A percentile compares a stretch with the other conserved stretches of the same genome.
These are phyloP conservation scores for Boletus vinaceobasis DNA, from an alignment of 768 basidiomycete genomes.

Conservation along the genomic window DNA sequence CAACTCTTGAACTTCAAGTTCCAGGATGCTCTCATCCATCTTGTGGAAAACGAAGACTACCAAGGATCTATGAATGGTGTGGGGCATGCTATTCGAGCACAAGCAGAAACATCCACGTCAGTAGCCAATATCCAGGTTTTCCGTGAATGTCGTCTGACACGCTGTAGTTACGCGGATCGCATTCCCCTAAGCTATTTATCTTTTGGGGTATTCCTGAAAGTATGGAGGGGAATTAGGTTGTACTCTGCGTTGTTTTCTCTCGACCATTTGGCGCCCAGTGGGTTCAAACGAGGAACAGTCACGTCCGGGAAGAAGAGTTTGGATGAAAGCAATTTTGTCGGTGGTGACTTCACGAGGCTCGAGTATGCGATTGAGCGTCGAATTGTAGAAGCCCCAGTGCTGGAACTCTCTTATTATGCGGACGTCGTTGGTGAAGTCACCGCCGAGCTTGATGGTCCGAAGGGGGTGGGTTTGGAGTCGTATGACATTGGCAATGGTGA, in stretches of 20 bases:
- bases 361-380: conserved; percentile 91
- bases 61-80: conserved; percentile 60
- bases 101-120: conserved; percentile 46
- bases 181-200: conserved; percentile 35
- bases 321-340: conserved; percentile 55
- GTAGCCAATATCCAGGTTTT: neutral
- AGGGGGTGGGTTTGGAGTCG: conserved; percentile 38
- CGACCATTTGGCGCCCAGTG: neutral
- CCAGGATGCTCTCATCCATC: conserved; percentile 56
- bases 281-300: neutral
- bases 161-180: conserved; percentile 23
- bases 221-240: conserved; percentile 55
- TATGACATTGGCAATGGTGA: conserved; percentile 86
- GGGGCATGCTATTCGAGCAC: conserved; percentile 60
- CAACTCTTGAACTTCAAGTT: conserved; percentile 73
- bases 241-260: conserved; percentile 35
- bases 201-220: conserved; percentile 41
- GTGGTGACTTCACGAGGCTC: conserved; percentile 49
- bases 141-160: conserved; percentile 6
- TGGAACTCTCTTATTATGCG: conserved; percentile 84
- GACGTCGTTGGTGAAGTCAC: conserved; percentile 83
- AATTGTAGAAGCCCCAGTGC: conserved; percentile 67
- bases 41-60: conserved; percentile 75
- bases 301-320: conserved; percentile 27
- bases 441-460: conserved; percentile 25